Percentiles rank a stretch among this genome's conserved stretches.
These are phyloP conservation scores for Edaphochlamys debaryana DNA, from an alignment of 139 green algal genomes.

Conservation along the genomic window DNA sequence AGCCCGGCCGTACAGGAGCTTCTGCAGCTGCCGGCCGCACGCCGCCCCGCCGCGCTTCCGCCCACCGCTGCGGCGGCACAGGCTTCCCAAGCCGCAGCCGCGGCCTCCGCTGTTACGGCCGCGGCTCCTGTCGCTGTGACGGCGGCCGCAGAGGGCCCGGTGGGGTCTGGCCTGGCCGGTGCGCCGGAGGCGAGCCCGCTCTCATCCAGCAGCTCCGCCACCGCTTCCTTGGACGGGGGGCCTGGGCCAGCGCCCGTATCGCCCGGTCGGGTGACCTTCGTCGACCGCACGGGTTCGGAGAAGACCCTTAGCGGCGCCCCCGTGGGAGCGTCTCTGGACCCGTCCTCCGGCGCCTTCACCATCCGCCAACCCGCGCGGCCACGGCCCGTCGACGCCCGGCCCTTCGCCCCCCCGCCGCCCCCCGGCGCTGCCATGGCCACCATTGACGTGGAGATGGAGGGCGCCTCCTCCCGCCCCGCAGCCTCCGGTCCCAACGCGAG, in stretches of 20 bases:
- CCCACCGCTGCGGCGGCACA: not conserved
- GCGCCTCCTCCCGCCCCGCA: too few relatives aligned
- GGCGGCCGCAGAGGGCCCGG: too few relatives aligned
- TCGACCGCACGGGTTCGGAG: too few relatives aligned
- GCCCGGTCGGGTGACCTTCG: conserved; percentile 11
- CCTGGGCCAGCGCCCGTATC: not conserved
- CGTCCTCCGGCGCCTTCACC: not conserved
- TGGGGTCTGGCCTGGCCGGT: too few relatives aligned
- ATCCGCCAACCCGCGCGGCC: conserved; percentile 17
- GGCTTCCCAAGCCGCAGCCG: too few relatives aligned
- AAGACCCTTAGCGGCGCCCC: too few relatives aligned
- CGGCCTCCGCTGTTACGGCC: too few relatives aligned
- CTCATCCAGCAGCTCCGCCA: too few relatives aligned
- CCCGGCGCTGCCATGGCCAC: conserved; percentile 1
- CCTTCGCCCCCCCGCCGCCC: not conserved
- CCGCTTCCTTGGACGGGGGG: not conserved
- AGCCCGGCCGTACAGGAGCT: conserved; percentile 38
- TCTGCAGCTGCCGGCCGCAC: conserved; percentile 26
- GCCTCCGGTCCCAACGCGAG: not conserved
- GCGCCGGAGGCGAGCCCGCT: too few relatives aligned
- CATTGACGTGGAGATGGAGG: conserved; percentile 41
- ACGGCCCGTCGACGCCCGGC: not conserved
- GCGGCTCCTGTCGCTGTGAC: too few relatives aligned
- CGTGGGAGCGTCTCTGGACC: too few relatives aligned
- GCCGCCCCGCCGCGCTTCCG: not conserved